phyloP scores from a whole-genome alignment of 331 rosid species.

The Acacia concinna region DNA sequence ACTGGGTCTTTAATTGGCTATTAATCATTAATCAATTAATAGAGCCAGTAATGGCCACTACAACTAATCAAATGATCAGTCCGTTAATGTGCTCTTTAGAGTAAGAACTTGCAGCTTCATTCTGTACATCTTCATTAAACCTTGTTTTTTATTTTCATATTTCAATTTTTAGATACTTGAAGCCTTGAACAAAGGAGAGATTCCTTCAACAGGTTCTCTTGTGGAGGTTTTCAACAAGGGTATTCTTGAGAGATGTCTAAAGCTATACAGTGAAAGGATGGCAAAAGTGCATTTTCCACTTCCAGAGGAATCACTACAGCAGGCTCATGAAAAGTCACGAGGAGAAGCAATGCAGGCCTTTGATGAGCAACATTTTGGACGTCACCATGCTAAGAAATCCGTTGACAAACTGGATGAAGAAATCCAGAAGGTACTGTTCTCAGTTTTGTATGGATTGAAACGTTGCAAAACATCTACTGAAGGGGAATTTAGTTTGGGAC shows the following conservation, averaged over 20 bases:
- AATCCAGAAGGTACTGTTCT: conserved; percentile 59
- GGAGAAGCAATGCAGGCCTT: conserved; percentile 59
- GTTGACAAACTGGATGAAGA: conserved; percentile 74
- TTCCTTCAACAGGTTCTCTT: conserved; percentile 96
- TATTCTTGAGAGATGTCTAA: conserved; percentile 85
- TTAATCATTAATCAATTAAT: background rate
- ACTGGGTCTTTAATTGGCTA: background rate
- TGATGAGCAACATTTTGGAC: conserved; percentile 90
- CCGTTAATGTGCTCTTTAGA: background rate
- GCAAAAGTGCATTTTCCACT: conserved; percentile 59
- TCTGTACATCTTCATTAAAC: conserved; percentile 18
- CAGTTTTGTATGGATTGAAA: background rate
- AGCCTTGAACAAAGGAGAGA: conserved; percentile 98
- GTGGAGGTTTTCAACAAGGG: conserved; percentile 96
- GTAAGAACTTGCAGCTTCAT: conserved; percentile 12
- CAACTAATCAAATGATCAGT: background rate
- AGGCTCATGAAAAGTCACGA: conserved; percentile 57
- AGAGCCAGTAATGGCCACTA: background rate
- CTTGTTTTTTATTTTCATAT: conserved; percentile 10
- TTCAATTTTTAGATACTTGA: conserved; percentile 71
- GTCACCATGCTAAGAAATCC: conserved; percentile 91
- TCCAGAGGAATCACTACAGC: conserved; percentile 56
- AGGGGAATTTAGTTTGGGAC: background rate
- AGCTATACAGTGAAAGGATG: conserved; percentile 68
- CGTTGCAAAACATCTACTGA: background rate